These are phyloP conservation scores for Eucalyptus sp. DNA, from an alignment of 345 rosid genomes.

Conservation along the genomic window DNA sequence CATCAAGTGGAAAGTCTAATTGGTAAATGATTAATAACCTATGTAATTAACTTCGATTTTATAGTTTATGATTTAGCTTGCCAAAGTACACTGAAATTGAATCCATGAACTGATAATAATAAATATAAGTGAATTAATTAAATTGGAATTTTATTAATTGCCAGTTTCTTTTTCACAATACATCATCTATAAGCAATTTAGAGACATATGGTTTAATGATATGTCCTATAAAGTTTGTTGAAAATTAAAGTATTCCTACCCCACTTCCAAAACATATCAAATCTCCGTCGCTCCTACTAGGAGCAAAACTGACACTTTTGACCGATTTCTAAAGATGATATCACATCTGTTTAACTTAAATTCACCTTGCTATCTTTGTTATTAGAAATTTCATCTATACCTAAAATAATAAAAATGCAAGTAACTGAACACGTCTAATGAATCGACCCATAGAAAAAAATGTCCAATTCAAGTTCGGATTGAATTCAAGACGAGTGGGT, in stretches of 20 bases:
- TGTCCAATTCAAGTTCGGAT: background rate
- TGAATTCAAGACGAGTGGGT: background rate
- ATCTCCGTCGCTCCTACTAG: background rate
- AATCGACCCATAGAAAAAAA: background rate
- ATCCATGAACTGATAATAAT: background rate
- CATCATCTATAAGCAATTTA: background rate
- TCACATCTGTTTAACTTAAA: background rate
- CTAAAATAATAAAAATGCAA: background rate
- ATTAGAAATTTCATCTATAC: background rate
- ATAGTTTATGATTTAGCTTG: background rate
- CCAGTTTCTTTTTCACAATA: background rate
- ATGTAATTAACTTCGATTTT: background rate
- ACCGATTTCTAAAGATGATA: background rate
- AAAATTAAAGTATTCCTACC: background rate
- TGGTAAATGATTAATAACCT: background rate
- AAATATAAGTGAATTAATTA: background rate
- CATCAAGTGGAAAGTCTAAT: background rate
- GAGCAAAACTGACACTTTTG: background rate
- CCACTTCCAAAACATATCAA: background rate
- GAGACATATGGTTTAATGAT: accelerated
- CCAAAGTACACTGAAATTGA: background rate
- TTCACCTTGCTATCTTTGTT: background rate
- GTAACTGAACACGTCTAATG: background rate
- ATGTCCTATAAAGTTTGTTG: background rate
- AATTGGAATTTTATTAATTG: background rate